These are phyloP conservation scores for Cordyceps farinosa DNA, from an alignment of 2,329 filamentous ascomycete species.

Conservation along the genomic window DNA sequence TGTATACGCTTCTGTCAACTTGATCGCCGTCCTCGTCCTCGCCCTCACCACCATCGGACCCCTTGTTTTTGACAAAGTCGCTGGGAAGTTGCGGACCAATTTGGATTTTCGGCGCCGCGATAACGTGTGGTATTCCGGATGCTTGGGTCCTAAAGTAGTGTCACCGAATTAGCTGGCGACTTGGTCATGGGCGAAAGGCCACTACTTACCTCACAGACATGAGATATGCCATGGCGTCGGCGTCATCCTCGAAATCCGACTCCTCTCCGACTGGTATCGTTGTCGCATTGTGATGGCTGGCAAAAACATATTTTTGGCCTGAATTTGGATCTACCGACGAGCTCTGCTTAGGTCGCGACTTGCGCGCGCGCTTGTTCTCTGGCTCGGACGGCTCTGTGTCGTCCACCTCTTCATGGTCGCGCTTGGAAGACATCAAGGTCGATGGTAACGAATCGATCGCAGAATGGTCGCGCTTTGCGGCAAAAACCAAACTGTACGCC, in stretches of 20 bases:
- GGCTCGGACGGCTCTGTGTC: conserved; percentile 27
- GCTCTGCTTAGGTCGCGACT: conserved; percentile 39
- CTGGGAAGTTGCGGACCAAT: conserved; percentile 50
- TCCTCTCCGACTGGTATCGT: conserved; percentile 50
- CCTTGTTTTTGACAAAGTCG: conserved; percentile 30
- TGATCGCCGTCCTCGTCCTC: conserved; percentile 29
- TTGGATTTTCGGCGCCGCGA: conserved; percentile 58
- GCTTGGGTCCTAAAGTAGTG: conserved; percentile 63
- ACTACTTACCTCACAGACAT: conserved; percentile 63
- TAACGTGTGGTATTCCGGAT: conserved; percentile 65
- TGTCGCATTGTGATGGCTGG: conserved; percentile 52
- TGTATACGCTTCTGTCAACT: conserved; percentile 44
- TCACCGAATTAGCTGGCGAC: not conserved
- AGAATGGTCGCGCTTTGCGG: not conserved
- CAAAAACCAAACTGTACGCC: too few relatives aligned
- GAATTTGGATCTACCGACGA: conserved; percentile 59
- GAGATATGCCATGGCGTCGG: conserved; percentile 67
- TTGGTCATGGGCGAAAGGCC: not conserved
- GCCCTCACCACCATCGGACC: conserved; percentile 30
- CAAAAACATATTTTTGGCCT: conserved; percentile 70
- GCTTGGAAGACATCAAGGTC: conserved; percentile 34
- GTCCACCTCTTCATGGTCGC: conserved; percentile 31
- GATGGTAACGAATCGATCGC: not conserved
- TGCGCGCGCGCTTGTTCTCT: conserved; percentile 27
- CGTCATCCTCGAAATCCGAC: conserved; percentile 63